These are phyloP conservation scores for Galerina sulciceps DNA, from an alignment of 768 basidiomycete genomes.

Conservation along the genomic window DNA sequence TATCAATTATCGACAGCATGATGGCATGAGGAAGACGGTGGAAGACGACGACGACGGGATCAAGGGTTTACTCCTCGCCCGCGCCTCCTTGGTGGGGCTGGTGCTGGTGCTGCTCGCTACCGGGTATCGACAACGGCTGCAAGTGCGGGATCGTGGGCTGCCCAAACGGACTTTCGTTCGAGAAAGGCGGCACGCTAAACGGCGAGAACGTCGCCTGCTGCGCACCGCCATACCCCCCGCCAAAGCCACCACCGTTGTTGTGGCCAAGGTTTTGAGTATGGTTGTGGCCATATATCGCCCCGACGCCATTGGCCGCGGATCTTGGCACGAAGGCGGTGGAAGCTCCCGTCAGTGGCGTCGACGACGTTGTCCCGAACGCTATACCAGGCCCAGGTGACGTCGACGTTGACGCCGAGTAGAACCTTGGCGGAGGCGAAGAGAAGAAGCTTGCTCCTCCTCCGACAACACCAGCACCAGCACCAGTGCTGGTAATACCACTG, in stretches of 20 bases:
- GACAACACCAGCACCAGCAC: not conserved
- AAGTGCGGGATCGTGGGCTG: slow-evolving; percentile 7
- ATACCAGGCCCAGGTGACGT: slow-evolving; percentile 37
- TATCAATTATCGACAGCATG: slow-evolving; percentile 6
- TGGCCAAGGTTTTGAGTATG: no score
- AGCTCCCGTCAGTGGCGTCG: slow-evolving; percentile 33
- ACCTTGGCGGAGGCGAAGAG: slow-evolving; percentile 50
- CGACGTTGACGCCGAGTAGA: slow-evolving; percentile 44
- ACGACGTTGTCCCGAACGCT: slow-evolving; percentile 28
- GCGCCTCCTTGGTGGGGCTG: slow-evolving; percentile 5
- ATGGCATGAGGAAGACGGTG: not conserved
- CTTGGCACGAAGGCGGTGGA: slow-evolving; percentile 42
- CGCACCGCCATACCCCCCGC: slow-evolving; percentile 1
- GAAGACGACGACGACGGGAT: not conserved
- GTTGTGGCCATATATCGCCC: not conserved
- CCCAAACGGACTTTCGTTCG: slow-evolving; percentile 10
- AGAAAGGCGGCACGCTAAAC: slow-evolving; percentile 19
- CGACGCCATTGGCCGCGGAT: slow-evolving; percentile 8
- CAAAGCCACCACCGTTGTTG: slow-evolving; percentile 3
- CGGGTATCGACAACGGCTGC: slow-evolving; percentile 20
- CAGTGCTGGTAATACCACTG: not conserved
- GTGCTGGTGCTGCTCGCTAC: slow-evolving; percentile 16
- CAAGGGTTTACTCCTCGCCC: not conserved
- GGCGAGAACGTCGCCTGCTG: slow-evolving; percentile 23
- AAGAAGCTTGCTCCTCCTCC: slow-evolving; percentile 29